A percentile compares a stretch with the other conserved stretches of the same genome.
Evolutionary conservation across 495 filamentous ascomycete species (phyloP).

Genomic region (Neurospora cerealis): DNA sequence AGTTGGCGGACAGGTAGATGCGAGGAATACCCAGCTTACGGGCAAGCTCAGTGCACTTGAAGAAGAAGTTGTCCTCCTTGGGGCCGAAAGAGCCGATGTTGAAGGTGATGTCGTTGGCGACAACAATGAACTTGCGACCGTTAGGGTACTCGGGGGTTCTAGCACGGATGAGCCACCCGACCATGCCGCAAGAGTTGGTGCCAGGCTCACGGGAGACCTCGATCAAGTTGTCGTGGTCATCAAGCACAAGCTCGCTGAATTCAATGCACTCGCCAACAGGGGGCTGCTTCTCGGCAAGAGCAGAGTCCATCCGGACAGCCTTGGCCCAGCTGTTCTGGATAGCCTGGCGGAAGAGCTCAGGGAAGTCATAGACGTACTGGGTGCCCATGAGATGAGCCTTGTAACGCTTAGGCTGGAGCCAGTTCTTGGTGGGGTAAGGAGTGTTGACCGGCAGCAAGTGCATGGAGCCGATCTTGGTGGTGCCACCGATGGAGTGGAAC

Average conservation of each 20-base stretch:
- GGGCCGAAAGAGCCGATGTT: conserved; percentile 98
- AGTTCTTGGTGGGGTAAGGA: conserved; percentile 96
- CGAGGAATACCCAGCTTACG: conserved; percentile 88
- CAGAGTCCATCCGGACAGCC: conserved; percentile 57
- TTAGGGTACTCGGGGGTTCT: conserved; percentile 94
- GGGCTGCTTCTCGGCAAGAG: conserved; percentile 71
- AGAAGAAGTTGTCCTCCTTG: conserved; percentile 94
- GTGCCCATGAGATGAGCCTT: conserved; percentile 99
- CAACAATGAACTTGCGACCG: conserved; percentile 84
- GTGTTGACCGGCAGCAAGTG: conserved; percentile 83
- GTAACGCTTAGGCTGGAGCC: conserved; percentile 97
- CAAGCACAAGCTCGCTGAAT: conserved; percentile 85
- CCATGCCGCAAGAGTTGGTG: conserved; percentile 94
- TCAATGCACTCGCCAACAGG: conserved; percentile 86
- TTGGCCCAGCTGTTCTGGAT: conserved; percentile 91
- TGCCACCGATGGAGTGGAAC: conserved; percentile 95
- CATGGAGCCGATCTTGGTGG: conserved; percentile 90
- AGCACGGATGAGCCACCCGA: conserved; percentile 95
- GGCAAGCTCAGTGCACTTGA: conserved; percentile 95
- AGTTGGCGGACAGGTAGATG: conserved; percentile 97
- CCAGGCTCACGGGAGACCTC: conserved; percentile 92
- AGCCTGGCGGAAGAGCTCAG: conserved; percentile 95
- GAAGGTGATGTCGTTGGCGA: conserved; percentile 98
- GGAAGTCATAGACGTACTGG: conserved; percentile 99
- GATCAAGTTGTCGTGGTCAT: conserved; percentile 82